Evolutionary conservation across 2,329 filamentous ascomycete species (phyloP).

Genomic region (Colletotrichum paranaense): DNA sequence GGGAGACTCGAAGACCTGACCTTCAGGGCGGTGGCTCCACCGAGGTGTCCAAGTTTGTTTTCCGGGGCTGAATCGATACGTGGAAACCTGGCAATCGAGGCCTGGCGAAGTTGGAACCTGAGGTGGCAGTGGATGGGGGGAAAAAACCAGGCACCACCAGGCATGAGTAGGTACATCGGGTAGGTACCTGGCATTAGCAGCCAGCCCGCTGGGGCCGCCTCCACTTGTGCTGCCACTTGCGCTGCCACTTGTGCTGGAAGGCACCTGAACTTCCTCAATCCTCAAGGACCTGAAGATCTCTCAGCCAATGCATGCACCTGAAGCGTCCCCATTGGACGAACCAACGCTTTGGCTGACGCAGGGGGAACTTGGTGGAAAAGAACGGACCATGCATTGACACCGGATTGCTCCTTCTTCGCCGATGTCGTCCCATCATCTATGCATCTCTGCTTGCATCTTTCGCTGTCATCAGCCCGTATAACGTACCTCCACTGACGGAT

Average conservation of each 20-base stretch:
- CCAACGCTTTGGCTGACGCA: conserved; percentile 5
- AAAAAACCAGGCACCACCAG: not conserved
- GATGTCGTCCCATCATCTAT: not conserved
- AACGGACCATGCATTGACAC: conserved; percentile 8
- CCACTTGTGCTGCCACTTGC: conserved; percentile 28
- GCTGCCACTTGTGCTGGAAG: conserved; percentile 28
- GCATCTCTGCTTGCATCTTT: not conserved
- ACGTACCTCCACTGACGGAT: too few relatives aligned
- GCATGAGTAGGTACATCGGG: too few relatives aligned
- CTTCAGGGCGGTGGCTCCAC: too few relatives aligned
- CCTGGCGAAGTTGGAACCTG: not conserved
- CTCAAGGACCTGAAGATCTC: not conserved
- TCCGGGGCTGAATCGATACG: conserved; percentile 24
- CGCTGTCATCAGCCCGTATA: not conserved
- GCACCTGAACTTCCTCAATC: not conserved
- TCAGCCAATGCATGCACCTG: conserved; percentile 1
- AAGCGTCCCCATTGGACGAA: not conserved
- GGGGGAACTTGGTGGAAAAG: not conserved
- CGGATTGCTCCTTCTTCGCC: not conserved
- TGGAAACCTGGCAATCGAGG: not conserved
- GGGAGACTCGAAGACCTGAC: too few relatives aligned
- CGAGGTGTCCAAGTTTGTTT: conserved; percentile 26
- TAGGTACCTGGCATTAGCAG: not conserved
- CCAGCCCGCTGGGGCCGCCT: conserved; percentile 12
- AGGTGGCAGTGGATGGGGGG: not conserved